phyloP scores from a whole-genome alignment of 2,329 filamentous ascomycete genomes.

The Teratosphaeria pseudoeucalypti region DNA sequence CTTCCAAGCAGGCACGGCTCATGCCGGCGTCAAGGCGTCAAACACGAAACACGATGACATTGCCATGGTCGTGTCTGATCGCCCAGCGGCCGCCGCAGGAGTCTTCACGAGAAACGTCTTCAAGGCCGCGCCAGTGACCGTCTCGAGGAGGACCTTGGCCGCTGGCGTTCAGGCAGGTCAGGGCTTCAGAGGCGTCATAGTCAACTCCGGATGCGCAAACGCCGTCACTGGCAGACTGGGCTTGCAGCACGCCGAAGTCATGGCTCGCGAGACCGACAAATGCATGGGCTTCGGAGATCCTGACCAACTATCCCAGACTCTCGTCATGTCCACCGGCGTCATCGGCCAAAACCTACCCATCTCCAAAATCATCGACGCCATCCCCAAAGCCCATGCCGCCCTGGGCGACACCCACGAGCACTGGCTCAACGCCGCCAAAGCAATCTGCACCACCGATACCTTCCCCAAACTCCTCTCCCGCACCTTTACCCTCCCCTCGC shows the following conservation, averaged over 20 bases:
- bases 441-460: conserved; percentile 96
- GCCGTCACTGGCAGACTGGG: conserved; percentile 89
- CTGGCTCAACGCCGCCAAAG: conserved; percentile 77
- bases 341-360: conserved; percentile 93
- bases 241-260: conserved; percentile 73
- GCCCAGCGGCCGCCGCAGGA: conserved; percentile 74
- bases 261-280: conserved; percentile 70
- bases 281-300: conserved; percentile 39
- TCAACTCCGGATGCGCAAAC: conserved; percentile 96
- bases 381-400: conserved; percentile 63
- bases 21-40: conserved; percentile 86
- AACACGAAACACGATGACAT: conserved; percentile 90
- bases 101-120: conserved; percentile 99
- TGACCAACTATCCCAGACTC: conserved; percentile 48
- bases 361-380: conserved; percentile 72
- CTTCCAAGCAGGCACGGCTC: conserved; percentile 74
- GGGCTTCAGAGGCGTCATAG: conserved; percentile 69
- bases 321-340: conserved; percentile 97
- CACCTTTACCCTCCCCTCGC: conserved; percentile 74
- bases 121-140: conserved; percentile 87
- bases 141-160: conserved; percentile 56
- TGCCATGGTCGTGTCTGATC: conserved; percentile 76
- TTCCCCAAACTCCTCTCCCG: conserved; percentile 91
- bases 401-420: conserved; percentile 68
- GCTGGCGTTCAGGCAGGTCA: conserved; percentile 34